These are phyloP conservation scores for Prunus davidiana DNA, from an alignment of 306 rosid genomes.

Conservation along the genomic window DNA sequence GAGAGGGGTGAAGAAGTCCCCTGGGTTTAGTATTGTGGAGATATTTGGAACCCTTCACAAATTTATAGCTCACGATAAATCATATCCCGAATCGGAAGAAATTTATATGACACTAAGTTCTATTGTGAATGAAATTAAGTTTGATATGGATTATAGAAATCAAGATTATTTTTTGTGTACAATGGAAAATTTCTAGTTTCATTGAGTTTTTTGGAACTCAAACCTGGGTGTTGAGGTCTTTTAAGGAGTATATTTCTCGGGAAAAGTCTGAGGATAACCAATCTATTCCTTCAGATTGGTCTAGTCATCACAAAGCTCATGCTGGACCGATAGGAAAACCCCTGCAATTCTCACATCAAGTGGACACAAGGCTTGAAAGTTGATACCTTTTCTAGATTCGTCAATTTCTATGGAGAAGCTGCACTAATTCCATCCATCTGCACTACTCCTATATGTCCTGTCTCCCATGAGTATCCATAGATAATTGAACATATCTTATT, in stretches of 20 bases:
- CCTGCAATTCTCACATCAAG: neutral
- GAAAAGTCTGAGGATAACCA: neutral
- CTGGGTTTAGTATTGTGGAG: constrained; percentile 71
- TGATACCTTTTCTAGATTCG: neutral
- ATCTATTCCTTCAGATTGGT: no score
- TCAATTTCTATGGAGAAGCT: neutral
- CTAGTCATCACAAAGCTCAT: neutral
- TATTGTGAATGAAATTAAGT: constrained; percentile 55
- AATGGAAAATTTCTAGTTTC: constrained; percentile 25
- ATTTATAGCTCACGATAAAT: constrained; percentile 73
- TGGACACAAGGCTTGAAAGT: neutral
- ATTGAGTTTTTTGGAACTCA: neutral
- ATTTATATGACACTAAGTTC: constrained; percentile 56
- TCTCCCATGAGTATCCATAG: neutral
- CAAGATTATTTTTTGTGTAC: constrained; percentile 30
- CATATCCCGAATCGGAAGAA: constrained; percentile 47
- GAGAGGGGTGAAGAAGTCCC: constrained; percentile 73
- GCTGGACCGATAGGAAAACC: neutral
- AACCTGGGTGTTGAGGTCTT: neutral
- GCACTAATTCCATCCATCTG: neutral
- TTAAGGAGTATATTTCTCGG: neutral
- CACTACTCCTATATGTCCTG: neutral
- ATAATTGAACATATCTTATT: neutral
- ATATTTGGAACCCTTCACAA: constrained; percentile 56
- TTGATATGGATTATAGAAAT: constrained; percentile 31